Evolutionary conservation across 306 rosid species (phyloP).

Genomic region (Dryas octopetala): DNA sequence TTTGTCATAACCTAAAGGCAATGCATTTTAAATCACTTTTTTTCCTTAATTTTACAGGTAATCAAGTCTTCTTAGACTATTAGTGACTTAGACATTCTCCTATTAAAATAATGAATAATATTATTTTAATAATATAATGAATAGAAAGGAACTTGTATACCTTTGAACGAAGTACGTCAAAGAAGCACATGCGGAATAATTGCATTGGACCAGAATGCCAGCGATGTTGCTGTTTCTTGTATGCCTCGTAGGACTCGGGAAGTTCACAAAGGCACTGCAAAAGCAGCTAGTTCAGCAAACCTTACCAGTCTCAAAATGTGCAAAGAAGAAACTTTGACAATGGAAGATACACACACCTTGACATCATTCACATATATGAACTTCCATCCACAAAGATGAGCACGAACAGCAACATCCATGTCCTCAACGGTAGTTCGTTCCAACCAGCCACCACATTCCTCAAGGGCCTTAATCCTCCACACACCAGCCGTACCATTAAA

Average conservation of each 20-base stretch:
- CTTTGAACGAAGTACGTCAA: conserved; percentile 87
- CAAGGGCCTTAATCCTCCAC: conserved; percentile 94
- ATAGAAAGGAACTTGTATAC: conserved; percentile 38
- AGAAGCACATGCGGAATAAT: conserved; percentile 80
- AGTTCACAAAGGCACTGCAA: conserved; percentile 98
- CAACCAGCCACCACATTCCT: conserved; percentile 99
- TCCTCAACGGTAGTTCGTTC: conserved; percentile 98
- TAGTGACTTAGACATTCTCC: not conserved
- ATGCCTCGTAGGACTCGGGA: conserved; percentile 96
- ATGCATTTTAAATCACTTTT: not conserved
- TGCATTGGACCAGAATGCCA: conserved; percentile 99
- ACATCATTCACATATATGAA: conserved; percentile 91
- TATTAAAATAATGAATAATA: not conserved
- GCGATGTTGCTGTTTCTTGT: conserved; percentile 96
- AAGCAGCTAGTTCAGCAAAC: conserved; percentile 34
- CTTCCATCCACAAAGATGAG: conserved; percentile 99
- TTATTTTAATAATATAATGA: conserved; percentile 6
- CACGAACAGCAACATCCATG: conserved; percentile 99
- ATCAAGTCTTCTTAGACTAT: not conserved
- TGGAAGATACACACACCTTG: conserved; percentile 49
- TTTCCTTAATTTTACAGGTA: not conserved
- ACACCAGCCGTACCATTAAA: conserved; percentile 98
- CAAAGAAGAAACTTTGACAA: conserved; percentile 16
- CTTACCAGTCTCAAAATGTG: conserved; percentile 1
- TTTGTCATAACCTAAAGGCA: not conserved